Evolutionary conservation across 1,139 yeast genomes (phyloP), one percentile per base, ranked within the genome.

Genomic region (Blastobotrys ciferrii): DNA sequence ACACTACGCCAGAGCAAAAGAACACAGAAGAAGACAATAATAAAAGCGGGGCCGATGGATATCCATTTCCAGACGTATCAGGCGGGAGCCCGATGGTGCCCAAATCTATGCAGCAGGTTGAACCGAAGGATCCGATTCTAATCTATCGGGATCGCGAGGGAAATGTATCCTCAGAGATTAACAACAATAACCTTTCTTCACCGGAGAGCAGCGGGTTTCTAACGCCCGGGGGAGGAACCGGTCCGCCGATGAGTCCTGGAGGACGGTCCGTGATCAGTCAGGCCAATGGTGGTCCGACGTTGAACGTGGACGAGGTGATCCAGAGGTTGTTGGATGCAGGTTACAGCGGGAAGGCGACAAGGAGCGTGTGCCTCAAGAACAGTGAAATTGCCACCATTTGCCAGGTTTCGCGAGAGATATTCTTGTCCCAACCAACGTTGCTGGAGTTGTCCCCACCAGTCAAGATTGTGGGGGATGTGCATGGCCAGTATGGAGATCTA

Each of bases 381-480:
- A 75, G 84, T 11, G 98, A 92, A 64, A 91, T 92, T 57, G 87
- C 88, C 43, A 75, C 82, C 57, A 83, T 92, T 45, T 92, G 98
- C 68, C 78, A 87, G 20, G 80, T 81, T 37, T 95, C 97, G 2
- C 75, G 97, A 52, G 96, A 92, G 62, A 83, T 92, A 18, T 86
- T 92, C 58, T 70, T 92, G 52, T 78, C 86, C 33, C 98, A 92
- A 65, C 98, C 98, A 3, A 78, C 96, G 4, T 70, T 92, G 49
- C 72, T 92, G 48, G 98, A 92, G 65, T 73, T 92, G 53, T 81
- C 89, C 14, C 96, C 98, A 0, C 98, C 98, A 0, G 98, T 92
- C 14, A 92, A 92, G 68, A 91, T 92, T 36, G 98, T 91, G 4
- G 98, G 98, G 41, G 98, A 92, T 66, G 95, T 92, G 33, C 98